Evolutionary conservation across 2,329 filamentous ascomycete genomes (phyloP), one percentile per base, ranked within the genome.

Genomic region (Ascochyta viciae-villosae): DNA sequence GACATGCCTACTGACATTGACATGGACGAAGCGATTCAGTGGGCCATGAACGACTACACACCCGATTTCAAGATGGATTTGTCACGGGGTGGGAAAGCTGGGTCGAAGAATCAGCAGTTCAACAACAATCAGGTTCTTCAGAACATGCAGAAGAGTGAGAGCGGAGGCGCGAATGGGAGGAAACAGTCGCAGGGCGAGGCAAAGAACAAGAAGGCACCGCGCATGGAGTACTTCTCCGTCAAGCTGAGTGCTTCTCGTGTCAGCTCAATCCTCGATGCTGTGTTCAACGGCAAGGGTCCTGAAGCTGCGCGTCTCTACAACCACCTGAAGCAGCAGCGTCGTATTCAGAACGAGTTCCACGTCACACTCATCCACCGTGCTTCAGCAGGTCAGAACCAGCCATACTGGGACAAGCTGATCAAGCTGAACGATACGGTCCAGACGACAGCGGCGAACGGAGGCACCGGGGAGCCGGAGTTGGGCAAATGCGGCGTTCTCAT

Each of bases 331-430:
- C 83, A 89, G 64, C 84, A 82, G 2, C 84, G 88, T 19, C 90
- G 95, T 50, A 78, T 98, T 6, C 94, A 98, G 75, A 72, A 83
- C n/a, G 83, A 87, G 37, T 99, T 98, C 74, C 95, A 99, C 73
- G 91, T 99, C 54, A 99, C 95, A 0, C 84, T 99, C 35, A 92
- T 97, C 74, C 95, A 99, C 76, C 88, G 89, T 42, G 87, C 88
- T 10, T 81, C 80, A 3, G 79, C 85, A 9, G 80, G 81, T 37
- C 77, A 88, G 27, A 76, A 88, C 61, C 83, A 87, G 0, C 84
- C 88, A 8, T 80, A 94, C 50, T 99, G 95, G 95, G 78, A 88
- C 50, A 84, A 82, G 51, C 94, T 97, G 65, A 74, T 73, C 5
- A 78, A 83, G n/a, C 76, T 90, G 1, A 86, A 90, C 64, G 71